phyloP scores from a whole-genome alignment of 1,284 basidiomycete genomes.

The Sanghuangporus sanghuang region DNA sequence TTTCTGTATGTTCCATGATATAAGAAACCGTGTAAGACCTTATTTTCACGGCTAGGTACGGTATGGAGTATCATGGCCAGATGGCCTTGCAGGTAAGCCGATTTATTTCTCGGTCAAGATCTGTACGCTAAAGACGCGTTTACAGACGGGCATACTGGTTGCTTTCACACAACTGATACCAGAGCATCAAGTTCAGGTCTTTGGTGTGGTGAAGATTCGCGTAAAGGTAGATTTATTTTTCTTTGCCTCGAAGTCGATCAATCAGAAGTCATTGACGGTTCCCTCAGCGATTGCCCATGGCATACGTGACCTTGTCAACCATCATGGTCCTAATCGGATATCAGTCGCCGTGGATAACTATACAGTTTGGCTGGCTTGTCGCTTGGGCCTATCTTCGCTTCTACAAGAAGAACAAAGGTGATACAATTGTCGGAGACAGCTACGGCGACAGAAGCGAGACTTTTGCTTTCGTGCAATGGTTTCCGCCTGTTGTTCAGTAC shows the following conservation, averaged over 20 bases:
- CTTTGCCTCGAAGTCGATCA: neutral
- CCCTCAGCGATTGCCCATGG: constrained; percentile 81
- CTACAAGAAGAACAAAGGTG: constrained; percentile 79
- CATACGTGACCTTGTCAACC: constrained; percentile 88
- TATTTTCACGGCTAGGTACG: constrained; percentile 52
- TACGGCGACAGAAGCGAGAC: constrained; percentile 95
- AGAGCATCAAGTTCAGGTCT: constrained; percentile 92
- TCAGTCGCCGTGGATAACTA: constrained; percentile 92
- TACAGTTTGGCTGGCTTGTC: constrained; percentile 98
- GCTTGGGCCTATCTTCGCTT: constrained; percentile 95
- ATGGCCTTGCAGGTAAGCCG: constrained; percentile 62
- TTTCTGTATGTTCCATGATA: constrained; percentile 57
- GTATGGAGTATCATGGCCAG: constrained; percentile 86
- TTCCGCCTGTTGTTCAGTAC: constrained; percentile 90
- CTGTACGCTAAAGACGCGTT: neutral
- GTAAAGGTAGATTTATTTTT: constrained; percentile 74
- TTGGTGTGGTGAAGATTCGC: constrained; percentile 80
- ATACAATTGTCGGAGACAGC: constrained; percentile 51
- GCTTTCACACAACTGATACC: constrained; percentile 97
- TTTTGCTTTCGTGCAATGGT: constrained; percentile 95
- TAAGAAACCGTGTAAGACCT: constrained; percentile 7
- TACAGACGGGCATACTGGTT: constrained; percentile 78
- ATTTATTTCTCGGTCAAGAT: neutral
- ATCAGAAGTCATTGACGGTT: constrained; percentile 1
- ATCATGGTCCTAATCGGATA: constrained; percentile 85